phyloP scores from a whole-genome alignment of 2,329 filamentous ascomycete genomes.

The Aureobasidium sp. region DNA sequence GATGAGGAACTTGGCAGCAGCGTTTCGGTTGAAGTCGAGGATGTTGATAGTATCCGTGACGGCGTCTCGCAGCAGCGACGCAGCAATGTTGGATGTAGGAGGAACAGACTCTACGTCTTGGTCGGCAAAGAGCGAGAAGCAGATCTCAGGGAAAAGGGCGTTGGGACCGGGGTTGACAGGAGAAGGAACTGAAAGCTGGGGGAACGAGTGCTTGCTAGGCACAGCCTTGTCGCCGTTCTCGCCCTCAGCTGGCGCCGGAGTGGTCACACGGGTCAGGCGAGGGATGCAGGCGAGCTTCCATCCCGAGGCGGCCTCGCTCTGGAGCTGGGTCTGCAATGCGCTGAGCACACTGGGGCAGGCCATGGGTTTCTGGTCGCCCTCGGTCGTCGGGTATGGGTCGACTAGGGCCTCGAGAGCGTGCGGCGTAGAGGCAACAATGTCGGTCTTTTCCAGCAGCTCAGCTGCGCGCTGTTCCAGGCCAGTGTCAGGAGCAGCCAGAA shows the following conservation, averaged over 20 bases:
- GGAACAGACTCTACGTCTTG: constrained; percentile 84
- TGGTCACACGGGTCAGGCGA: constrained; percentile 39
- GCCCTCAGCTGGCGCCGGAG: constrained; percentile 32
- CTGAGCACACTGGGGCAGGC: constrained; percentile 64
- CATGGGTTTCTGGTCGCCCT: constrained; percentile 52
- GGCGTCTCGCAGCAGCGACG: constrained; percentile 75
- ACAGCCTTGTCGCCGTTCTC: constrained; percentile 50
- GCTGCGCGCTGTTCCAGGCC: constrained; percentile 65
- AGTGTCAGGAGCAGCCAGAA: constrained; percentile 59
- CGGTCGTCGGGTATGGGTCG: constrained; percentile 62
- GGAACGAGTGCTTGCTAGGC: constrained; percentile 62
- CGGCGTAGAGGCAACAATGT: constrained; percentile 83
- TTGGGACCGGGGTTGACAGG: constrained; percentile 65
- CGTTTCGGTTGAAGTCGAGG: constrained; percentile 83
- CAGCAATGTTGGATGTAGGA: constrained; percentile 62
- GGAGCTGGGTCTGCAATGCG: constrained; percentile 77
- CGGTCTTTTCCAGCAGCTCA: constrained; percentile 83
- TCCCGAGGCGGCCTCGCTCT: constrained; percentile 60
- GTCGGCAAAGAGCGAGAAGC: constrained; percentile 82
- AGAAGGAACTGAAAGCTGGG: constrained; percentile 64
- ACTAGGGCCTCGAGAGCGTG: constrained; percentile 79
- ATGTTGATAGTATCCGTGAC: constrained; percentile 90
- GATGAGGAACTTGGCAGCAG: constrained; percentile 79
- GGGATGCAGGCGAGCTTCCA: constrained; percentile 66
- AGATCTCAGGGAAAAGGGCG: constrained; percentile 82